phyloP scores from a whole-genome alignment of 257 asterid genomes.

The Linderniella brevidens region DNA sequence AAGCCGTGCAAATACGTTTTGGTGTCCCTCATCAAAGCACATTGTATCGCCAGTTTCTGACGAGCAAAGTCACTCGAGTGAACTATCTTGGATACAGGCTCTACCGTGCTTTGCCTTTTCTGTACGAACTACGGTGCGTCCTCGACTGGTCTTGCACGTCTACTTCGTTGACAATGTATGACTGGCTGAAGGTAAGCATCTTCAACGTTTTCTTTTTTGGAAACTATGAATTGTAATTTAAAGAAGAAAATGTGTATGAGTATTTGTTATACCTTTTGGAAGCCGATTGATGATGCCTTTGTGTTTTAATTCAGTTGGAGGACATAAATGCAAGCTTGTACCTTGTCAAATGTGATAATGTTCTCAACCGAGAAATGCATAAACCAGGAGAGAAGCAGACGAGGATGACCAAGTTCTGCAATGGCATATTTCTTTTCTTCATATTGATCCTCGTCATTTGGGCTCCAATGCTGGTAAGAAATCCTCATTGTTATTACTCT shows the following conservation, averaged over 20 bases:
- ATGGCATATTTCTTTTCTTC: slow-evolving; percentile 81
- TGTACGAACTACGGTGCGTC: slow-evolving; percentile 84
- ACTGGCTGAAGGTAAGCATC: slow-evolving; percentile 88
- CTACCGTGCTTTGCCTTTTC: slow-evolving; percentile 92
- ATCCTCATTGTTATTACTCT: slow-evolving; percentile 1
- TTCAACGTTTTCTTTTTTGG: neutral
- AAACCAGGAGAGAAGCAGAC: slow-evolving; percentile 88
- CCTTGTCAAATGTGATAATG: slow-evolving; percentile 93
- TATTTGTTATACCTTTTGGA: neutral
- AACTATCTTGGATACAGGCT: slow-evolving; percentile 82
- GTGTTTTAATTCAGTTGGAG: slow-evolving; percentile 55
- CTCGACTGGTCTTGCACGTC: slow-evolving; percentile 99
- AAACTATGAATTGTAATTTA: too few relatives aligned
- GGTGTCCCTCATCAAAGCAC: slow-evolving; percentile 94
- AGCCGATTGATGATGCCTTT: slow-evolving; percentile 10
- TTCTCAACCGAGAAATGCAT: slow-evolving; percentile 74
- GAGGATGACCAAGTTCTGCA: slow-evolving; percentile 87
- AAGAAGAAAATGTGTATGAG: too few relatives aligned
- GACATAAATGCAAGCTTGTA: slow-evolving; percentile 96
- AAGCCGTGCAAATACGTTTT: slow-evolving; percentile 89
- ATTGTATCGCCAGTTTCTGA: slow-evolving; percentile 89
- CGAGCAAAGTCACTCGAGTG: slow-evolving; percentile 77
- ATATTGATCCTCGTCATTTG: slow-evolving; percentile 79
- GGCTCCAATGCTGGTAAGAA: slow-evolving; percentile 99
- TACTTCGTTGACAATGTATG: slow-evolving; percentile 93